A percentile compares a stretch with the other conserved stretches of the same genome.
These are phyloP conservation scores for Quambalaria eucalypti DNA, from an alignment of 1,284 basidiomycete genomes.

Conservation along the genomic window DNA sequence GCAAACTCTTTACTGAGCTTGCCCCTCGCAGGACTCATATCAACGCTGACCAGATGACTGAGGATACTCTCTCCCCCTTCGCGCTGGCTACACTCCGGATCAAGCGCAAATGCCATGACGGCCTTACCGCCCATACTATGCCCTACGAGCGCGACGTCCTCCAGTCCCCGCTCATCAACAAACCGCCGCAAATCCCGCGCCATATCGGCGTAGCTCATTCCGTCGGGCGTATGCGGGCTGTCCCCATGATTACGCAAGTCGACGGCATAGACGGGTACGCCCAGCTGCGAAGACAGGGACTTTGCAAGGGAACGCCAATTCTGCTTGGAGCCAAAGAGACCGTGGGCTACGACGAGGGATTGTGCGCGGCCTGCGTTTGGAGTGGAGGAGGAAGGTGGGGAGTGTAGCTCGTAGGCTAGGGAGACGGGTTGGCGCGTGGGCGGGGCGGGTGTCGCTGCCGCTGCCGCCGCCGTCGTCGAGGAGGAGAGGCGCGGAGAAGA, in stretches of 20 bases:
- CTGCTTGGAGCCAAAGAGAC: constrained; percentile 58
- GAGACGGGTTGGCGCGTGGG: background rate
- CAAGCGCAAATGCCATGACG: constrained; percentile 67
- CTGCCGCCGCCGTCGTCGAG: no score
- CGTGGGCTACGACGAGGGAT: background rate
- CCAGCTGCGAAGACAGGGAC: constrained; percentile 56
- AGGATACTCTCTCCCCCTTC: constrained; percentile 41
- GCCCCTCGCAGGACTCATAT: constrained; percentile 65
- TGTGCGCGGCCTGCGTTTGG: background rate
- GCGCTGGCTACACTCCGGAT: constrained; percentile 50
- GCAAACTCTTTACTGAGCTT: constrained; percentile 56
- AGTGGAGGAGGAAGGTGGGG: background rate
- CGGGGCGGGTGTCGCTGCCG: background rate
- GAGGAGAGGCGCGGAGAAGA: no score
- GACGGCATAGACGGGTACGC: constrained; percentile 63
- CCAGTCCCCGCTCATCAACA: constrained; percentile 47
- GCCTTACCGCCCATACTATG: constrained; percentile 88
- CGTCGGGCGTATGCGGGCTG: constrained; percentile 59
- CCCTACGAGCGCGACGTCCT: constrained; percentile 62
- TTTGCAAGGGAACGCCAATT: constrained; percentile 68
- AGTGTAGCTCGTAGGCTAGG: background rate
- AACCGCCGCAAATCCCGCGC: constrained; percentile 61
- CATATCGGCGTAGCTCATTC: constrained; percentile 64
- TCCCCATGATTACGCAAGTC: constrained; percentile 75
- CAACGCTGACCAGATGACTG: constrained; percentile 63